Evolutionary conservation across 192 early-diverging fungal genomes (phyloP).

Genomic region (Coemansia sp.): DNA sequence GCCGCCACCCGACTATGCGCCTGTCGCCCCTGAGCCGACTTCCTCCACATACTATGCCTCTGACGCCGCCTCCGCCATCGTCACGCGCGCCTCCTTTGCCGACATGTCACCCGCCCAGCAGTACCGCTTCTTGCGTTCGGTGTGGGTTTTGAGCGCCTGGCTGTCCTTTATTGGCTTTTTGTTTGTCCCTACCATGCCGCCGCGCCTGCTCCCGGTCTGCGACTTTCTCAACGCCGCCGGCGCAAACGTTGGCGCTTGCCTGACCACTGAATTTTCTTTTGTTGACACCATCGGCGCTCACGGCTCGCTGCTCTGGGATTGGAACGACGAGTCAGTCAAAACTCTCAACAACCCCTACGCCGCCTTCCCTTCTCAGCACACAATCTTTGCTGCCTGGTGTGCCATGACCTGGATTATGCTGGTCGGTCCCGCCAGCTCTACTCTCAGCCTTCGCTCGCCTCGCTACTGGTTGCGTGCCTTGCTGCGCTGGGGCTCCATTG

Average conservation of each 20-base stretch:
- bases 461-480: constrained; percentile 44
- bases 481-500: constrained; percentile 46
- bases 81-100: constrained; percentile 28
- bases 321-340: constrained; percentile 56
- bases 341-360: constrained; percentile 56
- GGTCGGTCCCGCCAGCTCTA: constrained; percentile 34
- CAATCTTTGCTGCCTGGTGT: constrained; percentile 53
- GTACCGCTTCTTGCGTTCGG: constrained; percentile 54
- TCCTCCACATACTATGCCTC: constrained; percentile 25
- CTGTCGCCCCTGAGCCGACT: neutral
- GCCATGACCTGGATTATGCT: constrained; percentile 50
- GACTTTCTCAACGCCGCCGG: constrained; percentile 52
- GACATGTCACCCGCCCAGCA: constrained; percentile 54
- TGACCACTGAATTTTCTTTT: constrained; percentile 47
- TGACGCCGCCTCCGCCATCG: constrained; percentile 16
- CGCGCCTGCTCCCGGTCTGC: constrained; percentile 52
- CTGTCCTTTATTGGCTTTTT: constrained; percentile 51
- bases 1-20: constrained; percentile 33
- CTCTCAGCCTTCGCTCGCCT: constrained; percentile 13
- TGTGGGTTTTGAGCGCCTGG: constrained; percentile 55
- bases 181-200: constrained; percentile 55
- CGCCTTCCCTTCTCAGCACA: constrained; percentile 55
- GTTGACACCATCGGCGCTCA: constrained; percentile 49
- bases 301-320: constrained; percentile 56
- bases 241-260: constrained; percentile 50